Conservation (phyloP, 2,329 filamentous ascomycete species). For the Graphilbum ipis-grandicollis region DNA sequence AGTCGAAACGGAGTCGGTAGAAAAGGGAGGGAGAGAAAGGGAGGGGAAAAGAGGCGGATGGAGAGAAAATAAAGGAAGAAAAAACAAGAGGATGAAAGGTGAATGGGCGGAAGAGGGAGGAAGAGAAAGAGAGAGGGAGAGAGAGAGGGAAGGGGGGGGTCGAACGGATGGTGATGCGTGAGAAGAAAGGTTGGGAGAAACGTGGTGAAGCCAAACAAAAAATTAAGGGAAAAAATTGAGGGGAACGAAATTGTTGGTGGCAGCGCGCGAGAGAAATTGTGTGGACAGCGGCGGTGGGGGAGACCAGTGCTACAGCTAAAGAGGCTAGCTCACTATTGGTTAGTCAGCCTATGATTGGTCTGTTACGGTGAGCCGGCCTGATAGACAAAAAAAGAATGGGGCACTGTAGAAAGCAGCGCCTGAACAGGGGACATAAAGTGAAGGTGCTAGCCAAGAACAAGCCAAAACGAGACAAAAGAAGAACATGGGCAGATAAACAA, state of each 20-base stretch:
- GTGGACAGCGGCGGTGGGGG: constrained; percentile 5
- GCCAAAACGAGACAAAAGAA: too few relatives aligned
- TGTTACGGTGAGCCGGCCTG: constrained; percentile 2
- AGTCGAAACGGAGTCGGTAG: constrained; percentile 5
- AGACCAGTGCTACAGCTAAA: background rate
- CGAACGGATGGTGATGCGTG: background rate
- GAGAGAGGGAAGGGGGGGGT: constrained; percentile 9
- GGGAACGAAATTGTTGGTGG: constrained; percentile 4
- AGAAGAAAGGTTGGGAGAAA: constrained; percentile 1
- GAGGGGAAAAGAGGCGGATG: constrained; percentile 3
- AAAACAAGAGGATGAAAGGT: constrained; percentile 1
- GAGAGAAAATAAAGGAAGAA: constrained; percentile 6
- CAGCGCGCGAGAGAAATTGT: constrained; percentile 7
- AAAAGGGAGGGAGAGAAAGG: background rate
- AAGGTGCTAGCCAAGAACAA: too few relatives aligned
- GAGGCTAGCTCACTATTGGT: constrained; percentile 3
- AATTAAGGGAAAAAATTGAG: constrained; percentile 5
- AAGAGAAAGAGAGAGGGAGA: constrained; percentile 8
- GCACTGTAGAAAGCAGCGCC: too few relatives aligned
- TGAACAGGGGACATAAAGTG: background rate
- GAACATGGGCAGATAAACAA: too few relatives aligned
- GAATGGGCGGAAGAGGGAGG: constrained; percentile 1
- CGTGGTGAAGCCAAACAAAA: constrained; percentile 1
- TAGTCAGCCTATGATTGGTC: constrained; percentile 6
- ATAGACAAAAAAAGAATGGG: constrained; percentile 2